Evolutionary conservation across 1,139 yeast species (phyloP), one percentile per base, ranked within the genome.

Genomic region (Eremothecium coryli): DNA sequence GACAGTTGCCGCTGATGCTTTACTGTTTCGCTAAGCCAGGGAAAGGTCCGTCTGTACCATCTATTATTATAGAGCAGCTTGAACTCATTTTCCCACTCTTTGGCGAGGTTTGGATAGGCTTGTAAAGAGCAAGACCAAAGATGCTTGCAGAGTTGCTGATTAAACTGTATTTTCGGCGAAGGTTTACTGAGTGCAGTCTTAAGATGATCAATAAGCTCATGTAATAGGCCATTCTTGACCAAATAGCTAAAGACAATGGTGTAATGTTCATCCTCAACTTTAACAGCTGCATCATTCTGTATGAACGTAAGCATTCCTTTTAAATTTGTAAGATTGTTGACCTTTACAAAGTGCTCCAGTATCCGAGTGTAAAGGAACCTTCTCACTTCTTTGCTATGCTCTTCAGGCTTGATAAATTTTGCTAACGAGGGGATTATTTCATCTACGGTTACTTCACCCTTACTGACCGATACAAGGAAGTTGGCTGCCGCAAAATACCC

Each of bases 21-120:
- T 5, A 35, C 16, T 4, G 28, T 11, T 4, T 18, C n/a, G 8
- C 21, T 10, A 7, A 35, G 26, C 38, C 38, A 35, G 2, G 38
- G 38, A 20, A 22, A 35, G 9, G 31, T 26, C 5, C 34, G 17
- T 18, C 26, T 26, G 31, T 43, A 43, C 32, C 32, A 24, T 7
- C 39, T 38, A n/a, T 37, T 37, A 26, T 42, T 38, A 13, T 43
- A 32, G 3, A 44, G 14, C 4, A 47, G 24, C 15, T 37, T 37
- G 12, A 50, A 30, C 26, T 49, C 52, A 25, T 49, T 47, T 6
- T 42, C 40, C 4, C 42, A 36, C 18, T 43, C 52, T 26, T 33
- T 38, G 2, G 43, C 22, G 7, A 50, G 37, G 10, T 38, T 37
- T 7, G 54, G 53, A 29, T 49, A 44, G 13, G 37, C 38, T 17